Evolutionary conservation across 108 stramenopile species (phyloP), one percentile per base, ranked within the genome.

Genomic region (Pseudonitzschia multistriata): DNA sequence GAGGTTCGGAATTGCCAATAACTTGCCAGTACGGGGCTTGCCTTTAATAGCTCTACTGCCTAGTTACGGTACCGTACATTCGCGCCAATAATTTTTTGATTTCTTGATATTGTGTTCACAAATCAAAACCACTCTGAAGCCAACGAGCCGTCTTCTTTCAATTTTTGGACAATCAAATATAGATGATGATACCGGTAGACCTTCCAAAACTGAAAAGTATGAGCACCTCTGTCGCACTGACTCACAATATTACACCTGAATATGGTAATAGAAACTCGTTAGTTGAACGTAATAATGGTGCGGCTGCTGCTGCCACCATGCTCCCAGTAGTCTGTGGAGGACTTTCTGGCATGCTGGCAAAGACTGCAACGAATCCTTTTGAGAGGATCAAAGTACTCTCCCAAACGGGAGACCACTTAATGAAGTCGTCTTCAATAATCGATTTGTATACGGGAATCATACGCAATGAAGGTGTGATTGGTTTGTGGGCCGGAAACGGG

Each of bases 401-500:
- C 42, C 94, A 95, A 78, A 95, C 94, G 29, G 89, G 91, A 48
- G 91, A 90, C 64, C 85, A 85, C 62, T 80, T 83, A 31, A 80
- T 49, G 61, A 57, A 67, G 31, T 29, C 45, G 14, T 40, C 48
- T 47, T 65, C 75, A 30, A 31, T 80, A 65, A 2, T 85, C 54
- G 64, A 49, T 17, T 54, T 95, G 24, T 89, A 87, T 68, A 66
- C 80, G 39, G 76, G 80, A 25, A 90, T 95, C 27, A 37, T 95
- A 33, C 68, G 77, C 34, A 85, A 89, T 25, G 94, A 95, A 62
- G 94, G 94, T 3, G 60, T 95, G 28, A 5, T 80, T 21, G 94
- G 94, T 17, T 68, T 95, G 39, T 95, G 91, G 91, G 94, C 94
- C 21, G 94, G 94, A 3, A 95, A 95, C 68, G 91, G 88, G 29